phyloP scores from a whole-genome alignment of 768 basidiomycete genomes.

The Kwoniella shandongensis region DNA sequence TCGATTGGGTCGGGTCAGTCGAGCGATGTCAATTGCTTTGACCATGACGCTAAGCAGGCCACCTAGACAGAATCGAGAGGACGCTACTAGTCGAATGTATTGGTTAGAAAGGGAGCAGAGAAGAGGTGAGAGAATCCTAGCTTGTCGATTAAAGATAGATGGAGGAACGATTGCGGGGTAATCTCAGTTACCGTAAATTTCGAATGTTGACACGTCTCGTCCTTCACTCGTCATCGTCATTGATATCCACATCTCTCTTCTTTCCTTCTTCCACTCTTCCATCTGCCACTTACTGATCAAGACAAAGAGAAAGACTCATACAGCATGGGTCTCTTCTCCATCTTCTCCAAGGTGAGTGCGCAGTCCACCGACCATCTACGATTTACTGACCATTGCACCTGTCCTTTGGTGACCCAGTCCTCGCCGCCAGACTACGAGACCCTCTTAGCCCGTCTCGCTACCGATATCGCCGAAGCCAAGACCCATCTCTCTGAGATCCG shows the following conservation, averaged over 20 bases:
- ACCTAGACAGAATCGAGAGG: too few relatives aligned
- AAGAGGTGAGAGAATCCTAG: too few relatives aligned
- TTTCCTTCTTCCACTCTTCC: not conserved
- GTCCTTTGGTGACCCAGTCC: constrained; percentile 20
- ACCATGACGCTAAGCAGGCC: too few relatives aligned
- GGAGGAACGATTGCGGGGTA: too few relatives aligned
- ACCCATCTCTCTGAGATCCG: constrained; percentile 49
- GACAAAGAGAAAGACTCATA: not conserved
- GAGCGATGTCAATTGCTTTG: constrained; percentile 19
- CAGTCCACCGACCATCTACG: too few relatives aligned
- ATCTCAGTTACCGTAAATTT: not conserved
- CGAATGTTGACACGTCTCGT: not conserved
- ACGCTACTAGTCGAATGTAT: too few relatives aligned
- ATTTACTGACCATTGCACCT: not conserved
- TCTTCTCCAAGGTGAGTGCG: constrained; percentile 34
- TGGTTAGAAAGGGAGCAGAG: too few relatives aligned
- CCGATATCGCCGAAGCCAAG: constrained; percentile 48
- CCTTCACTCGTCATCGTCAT: too few relatives aligned
- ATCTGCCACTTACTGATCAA: not conserved
- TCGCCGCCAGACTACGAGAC: constrained; percentile 52
- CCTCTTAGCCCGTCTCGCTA: constrained; percentile 45
- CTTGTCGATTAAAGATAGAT: too few relatives aligned
- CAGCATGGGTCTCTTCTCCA: constrained; percentile 45
- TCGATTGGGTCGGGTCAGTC: constrained; percentile 30
- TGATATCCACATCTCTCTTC: constrained; percentile 8